A percentile compares a stretch with the other conserved stretches of the same genome.
phyloP scores from a whole-genome alignment of 192 early-diverging fungal species.

The Backusella liffmaniae region DNA sequence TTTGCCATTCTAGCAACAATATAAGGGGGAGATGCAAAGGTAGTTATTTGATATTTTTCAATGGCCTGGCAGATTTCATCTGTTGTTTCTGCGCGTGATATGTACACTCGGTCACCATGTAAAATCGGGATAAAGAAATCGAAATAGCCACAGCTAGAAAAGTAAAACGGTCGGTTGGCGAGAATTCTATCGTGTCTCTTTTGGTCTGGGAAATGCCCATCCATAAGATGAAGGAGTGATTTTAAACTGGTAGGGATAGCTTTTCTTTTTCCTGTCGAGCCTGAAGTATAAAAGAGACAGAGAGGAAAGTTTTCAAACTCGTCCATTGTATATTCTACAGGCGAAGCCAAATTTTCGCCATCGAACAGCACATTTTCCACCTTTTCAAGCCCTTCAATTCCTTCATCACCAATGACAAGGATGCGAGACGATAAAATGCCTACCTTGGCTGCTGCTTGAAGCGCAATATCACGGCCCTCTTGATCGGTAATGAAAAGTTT shows the following conservation, averaged over 20 bases:
- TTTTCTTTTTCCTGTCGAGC: background rate
- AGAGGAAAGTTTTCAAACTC: background rate
- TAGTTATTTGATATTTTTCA: background rate
- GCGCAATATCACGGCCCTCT: background rate
- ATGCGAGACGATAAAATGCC: background rate
- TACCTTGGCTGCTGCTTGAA: background rate
- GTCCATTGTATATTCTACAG: background rate
- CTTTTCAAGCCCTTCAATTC: background rate
- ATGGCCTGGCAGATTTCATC: slow-evolving; percentile 5
- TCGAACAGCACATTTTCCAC: background rate
- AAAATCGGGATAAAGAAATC: background rate
- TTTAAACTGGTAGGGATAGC: background rate
- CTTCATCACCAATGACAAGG: background rate
- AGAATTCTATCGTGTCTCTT: background rate
- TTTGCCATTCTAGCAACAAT: background rate
- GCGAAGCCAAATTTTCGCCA: background rate
- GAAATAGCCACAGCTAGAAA: background rate
- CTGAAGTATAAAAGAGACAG: background rate
- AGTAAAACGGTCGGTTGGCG: background rate
- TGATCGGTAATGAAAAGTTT: background rate
- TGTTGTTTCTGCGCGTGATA: slow-evolving; percentile 11
- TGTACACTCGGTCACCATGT: background rate
- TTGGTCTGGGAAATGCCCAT: background rate
- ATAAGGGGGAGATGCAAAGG: background rate
- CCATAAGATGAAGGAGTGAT: background rate